Conservation (phyloP, 2,329 filamentous ascomycete genomes). For the Epichloe uncinata region DNA sequence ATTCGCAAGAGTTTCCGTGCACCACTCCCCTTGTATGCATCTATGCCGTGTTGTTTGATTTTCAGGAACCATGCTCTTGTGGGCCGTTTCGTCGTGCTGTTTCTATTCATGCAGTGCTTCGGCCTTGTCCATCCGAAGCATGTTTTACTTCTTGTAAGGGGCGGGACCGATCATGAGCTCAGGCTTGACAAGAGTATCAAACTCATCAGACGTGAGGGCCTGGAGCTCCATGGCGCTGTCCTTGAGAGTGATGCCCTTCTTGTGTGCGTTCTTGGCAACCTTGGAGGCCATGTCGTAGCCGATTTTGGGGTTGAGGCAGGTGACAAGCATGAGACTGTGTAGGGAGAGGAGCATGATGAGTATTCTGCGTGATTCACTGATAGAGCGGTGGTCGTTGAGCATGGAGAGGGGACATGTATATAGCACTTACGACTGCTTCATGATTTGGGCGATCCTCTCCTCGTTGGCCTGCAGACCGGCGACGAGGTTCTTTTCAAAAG, state of each 20-base stretch:
- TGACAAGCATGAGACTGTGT: conserved; percentile 84
- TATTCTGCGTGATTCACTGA: background rate
- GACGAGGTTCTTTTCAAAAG: conserved; percentile 89
- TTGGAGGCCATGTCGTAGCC: conserved; percentile 96
- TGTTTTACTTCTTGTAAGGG: conserved; percentile 33
- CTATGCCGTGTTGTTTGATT: background rate
- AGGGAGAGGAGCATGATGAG: background rate
- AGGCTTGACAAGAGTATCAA: conserved; percentile 77
- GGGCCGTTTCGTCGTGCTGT: background rate
- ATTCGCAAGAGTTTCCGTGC: no score
- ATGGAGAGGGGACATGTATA: no score
- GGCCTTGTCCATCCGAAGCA: background rate
- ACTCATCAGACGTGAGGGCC: conserved; percentile 77
- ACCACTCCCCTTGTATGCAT: no score
- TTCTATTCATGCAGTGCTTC: no score
- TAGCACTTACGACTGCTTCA: conserved; percentile 76
- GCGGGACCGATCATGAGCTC: conserved; percentile 90
- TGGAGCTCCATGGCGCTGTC: conserved; percentile 87
- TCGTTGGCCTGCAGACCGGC: conserved; percentile 84
- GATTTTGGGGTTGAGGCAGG: conserved; percentile 93
- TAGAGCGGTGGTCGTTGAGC: background rate
- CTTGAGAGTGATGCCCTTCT: conserved; percentile 92
- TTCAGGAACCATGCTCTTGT: background rate
- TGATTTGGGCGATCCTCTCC: conserved; percentile 74
- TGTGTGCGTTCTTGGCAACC: conserved; percentile 97